These are phyloP conservation scores for Paralagenidium karlingii DNA, from an alignment of 352 stramenopile genomes.

Conservation along the genomic window DNA sequence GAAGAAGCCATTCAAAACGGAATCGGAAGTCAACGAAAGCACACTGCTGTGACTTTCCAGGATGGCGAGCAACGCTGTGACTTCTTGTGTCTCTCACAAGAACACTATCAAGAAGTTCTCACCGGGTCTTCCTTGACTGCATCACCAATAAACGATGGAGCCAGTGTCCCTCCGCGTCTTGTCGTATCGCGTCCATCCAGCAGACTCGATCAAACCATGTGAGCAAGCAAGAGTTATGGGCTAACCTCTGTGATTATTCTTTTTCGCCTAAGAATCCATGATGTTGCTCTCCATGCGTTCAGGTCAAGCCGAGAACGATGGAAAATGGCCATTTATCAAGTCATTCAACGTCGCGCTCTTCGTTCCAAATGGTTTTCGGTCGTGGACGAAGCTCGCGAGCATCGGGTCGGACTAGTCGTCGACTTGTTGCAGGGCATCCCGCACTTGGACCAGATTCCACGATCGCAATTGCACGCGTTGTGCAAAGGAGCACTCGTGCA, in stretches of 20 bases:
- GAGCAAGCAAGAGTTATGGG: too few relatives aligned
- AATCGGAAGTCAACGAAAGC: conserved; percentile 4
- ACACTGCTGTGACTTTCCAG: conserved; percentile 11
- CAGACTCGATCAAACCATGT: too few relatives aligned
- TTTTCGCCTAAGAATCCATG: too few relatives aligned
- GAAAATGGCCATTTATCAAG: conserved; percentile 18
- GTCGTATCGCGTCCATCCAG: too few relatives aligned
- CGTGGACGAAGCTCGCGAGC: conserved; percentile 13
- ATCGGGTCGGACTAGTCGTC: conserved; percentile 21
- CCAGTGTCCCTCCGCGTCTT: too few relatives aligned
- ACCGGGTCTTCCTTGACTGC: conserved; percentile 5
- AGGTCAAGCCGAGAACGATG: conserved; percentile 13
- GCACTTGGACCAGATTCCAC: conserved; percentile 15
- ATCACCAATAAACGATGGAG: conserved; percentile 5
- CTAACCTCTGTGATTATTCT: too few relatives aligned
- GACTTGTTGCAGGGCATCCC: conserved; percentile 14
- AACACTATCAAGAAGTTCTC: conserved; percentile 4
- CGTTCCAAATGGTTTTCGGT: conserved; percentile 19
- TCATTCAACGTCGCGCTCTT: conserved; percentile 18
- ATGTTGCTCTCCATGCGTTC: conserved; percentile 1
- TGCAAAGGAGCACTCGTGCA: conserved; percentile 19
- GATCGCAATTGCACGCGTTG: conserved; percentile 9
- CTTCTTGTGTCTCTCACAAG: conserved; percentile 9
- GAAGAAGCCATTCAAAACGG: conserved; percentile 17
- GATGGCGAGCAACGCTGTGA: background rate